phyloP scores from a whole-genome alignment of 2,329 filamentous ascomycete genomes.

The Tolypocladium tundrense region DNA sequence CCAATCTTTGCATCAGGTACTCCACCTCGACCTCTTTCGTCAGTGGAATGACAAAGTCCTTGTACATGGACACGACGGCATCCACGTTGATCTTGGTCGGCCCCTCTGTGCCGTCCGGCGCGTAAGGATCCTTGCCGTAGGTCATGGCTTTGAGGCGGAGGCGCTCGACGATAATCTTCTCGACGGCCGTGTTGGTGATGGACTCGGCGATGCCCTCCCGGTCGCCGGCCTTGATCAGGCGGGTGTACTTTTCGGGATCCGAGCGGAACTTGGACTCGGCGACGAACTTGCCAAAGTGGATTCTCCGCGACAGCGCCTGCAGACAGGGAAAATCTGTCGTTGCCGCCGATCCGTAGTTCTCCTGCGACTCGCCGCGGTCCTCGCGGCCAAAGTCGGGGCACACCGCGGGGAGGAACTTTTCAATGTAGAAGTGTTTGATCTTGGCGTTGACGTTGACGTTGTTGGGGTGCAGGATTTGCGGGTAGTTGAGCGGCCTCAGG shows the following conservation, averaged over 20 bases:
- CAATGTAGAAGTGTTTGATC: conserved; percentile 78
- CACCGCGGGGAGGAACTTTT: conserved; percentile 71
- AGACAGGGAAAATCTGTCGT: conserved; percentile 85
- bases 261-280: conserved; percentile 90
- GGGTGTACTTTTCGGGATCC: conserved; percentile 70
- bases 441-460: conserved; percentile 80
- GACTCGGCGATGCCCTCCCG: conserved; percentile 73
- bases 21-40: conserved; percentile 99
- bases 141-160: conserved; percentile 82
- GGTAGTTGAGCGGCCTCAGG: conserved; percentile 81
- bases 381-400: conserved; percentile 68
- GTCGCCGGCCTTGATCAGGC: conserved; percentile 72
- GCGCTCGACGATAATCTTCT: conserved; percentile 82
- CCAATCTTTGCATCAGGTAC: conserved; percentile 88
- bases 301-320: conserved; percentile 79
- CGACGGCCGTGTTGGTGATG: conserved; percentile 83
- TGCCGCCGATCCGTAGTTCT: conserved; percentile 91
- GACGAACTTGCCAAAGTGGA: conserved; percentile 98
- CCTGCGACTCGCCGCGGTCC: conserved; percentile 75
- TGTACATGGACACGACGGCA: conserved; percentile 83
- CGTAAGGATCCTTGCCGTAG: conserved; percentile 82
- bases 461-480: conserved; percentile 77
- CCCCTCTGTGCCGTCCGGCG: conserved; percentile 40
- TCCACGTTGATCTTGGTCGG: conserved; percentile 81
- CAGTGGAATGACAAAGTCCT: conserved; percentile 85